Base-by-base conservation (phyloP, 306 rosid species). In the Gleditsia sinensis region DNA sequence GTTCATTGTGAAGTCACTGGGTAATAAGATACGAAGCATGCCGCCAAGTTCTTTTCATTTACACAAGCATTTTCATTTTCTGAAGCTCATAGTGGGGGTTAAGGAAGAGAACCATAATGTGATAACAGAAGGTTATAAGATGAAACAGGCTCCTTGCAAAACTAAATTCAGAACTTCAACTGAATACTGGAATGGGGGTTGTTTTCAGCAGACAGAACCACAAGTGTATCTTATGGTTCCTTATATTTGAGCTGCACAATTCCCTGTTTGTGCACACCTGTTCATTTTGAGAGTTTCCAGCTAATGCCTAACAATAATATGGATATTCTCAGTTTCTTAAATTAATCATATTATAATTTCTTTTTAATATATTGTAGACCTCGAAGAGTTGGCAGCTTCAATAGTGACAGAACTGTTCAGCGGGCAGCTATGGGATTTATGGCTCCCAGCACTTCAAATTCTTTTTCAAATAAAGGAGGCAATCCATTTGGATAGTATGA, bases 401-500 rank as follows among this genome's bases (percentile, higher is more conserved):
- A 76, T 56, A 3, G 50, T 46, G 76, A 77, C 33, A 58, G 60
- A 40, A 45, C 71, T 16, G 61, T 51, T 68, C 89, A 81, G 65
- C 87, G 73, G 27, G 63, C 83, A 60, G n/a, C 43, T 23, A 75
- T 69, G 6, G 71, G 4, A 71, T 70, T 23, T 72, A 56, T 69
- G 57, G 74, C 81, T 19, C 77, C 81, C 30, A 42, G 51, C 61
- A 51, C 72, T 34, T 50, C 83, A 58, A 80, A 48, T 58, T 58
- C 81, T 27, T 78, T 67, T 36, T 58, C 87, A 58, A 67, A 86
- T 37, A 57, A 14, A 50, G 79, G 90, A 74, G 80, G 85, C 66
- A 91, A 94, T 43, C 98, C 98, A 54, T 94, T 91, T 76, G 94
- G 76, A 69, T 92, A 87, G 78, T 34, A 23, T 19, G 43, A 57